Percentiles rank a stretch among this genome's conserved stretches.
Conservation (phyloP, 2,329 filamentous ascomycete genomes). For the Diaporthe humulicola region DNA sequence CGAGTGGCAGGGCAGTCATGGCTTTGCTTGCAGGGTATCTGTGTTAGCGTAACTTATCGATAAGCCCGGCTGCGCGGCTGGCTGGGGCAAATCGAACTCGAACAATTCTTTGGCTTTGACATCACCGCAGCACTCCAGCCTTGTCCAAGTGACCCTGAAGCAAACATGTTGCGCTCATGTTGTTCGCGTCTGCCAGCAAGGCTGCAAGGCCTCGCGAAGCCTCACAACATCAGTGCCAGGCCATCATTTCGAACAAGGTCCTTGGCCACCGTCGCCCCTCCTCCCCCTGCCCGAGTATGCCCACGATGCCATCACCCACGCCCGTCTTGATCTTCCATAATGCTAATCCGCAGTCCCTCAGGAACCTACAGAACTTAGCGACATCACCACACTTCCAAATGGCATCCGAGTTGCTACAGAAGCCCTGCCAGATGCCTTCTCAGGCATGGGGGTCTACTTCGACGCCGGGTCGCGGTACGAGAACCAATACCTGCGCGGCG, state of each 20-base stretch:
- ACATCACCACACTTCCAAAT: conserved; percentile 90
- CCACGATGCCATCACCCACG: not conserved
- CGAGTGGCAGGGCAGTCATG: not conserved
- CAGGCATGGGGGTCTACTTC: conserved; percentile 94
- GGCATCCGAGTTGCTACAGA: conserved; percentile 95
- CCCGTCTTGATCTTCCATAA: not conserved
- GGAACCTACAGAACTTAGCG: conserved; percentile 89
- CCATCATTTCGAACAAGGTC: conserved; percentile 37
- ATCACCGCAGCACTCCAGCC: conserved; percentile 22
- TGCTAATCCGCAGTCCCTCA: conserved; percentile 47
- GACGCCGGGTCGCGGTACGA: conserved; percentile 97
- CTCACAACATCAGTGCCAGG: conserved; percentile 33
- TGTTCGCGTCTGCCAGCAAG: conserved; percentile 36
- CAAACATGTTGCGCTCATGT: conserved; percentile 40
- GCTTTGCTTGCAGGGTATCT: not conserved
- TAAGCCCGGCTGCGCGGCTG: conserved; percentile 26
- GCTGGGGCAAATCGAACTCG: not conserved
- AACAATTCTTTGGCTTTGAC: conserved; percentile 32
- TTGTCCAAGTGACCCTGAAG: conserved; percentile 5
- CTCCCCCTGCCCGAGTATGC: conserved; percentile 37
- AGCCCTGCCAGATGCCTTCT: conserved; percentile 92
- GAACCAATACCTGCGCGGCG: conserved; percentile 84
- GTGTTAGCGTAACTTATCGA: conserved; percentile 33
- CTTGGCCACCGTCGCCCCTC: conserved; percentile 34
- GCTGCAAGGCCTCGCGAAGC: conserved; percentile 30